Conservation (phyloP, 2,329 filamentous ascomycete genomes). For the Pseudogymnoascus sp. region DNA sequence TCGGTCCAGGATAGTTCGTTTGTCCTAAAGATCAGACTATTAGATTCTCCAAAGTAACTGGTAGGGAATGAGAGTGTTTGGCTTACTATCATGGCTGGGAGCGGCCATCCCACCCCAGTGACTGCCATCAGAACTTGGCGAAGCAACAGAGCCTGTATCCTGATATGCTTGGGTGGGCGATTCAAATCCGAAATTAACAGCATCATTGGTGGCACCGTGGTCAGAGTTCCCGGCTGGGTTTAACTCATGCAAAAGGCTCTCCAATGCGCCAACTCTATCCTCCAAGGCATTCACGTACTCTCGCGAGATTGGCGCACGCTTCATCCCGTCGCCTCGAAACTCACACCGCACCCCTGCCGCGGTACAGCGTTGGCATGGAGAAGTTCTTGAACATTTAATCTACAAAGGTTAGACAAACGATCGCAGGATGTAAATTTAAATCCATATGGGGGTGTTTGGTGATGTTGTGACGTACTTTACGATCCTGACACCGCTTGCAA, state of each 20-base stretch:
- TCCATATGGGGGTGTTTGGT: background rate
- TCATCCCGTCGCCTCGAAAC: constrained; percentile 14
- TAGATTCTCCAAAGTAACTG: background rate
- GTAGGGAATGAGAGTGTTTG: background rate
- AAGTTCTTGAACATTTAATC: constrained; percentile 16
- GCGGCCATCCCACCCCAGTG: background rate
- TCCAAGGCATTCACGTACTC: constrained; percentile 15
- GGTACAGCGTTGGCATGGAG: constrained; percentile 13
- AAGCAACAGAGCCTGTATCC: background rate
- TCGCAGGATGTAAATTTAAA: background rate
- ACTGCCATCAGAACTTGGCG: background rate
- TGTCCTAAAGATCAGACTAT: background rate
- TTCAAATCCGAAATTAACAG: background rate
- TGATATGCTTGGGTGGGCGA: background rate
- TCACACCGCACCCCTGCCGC: constrained; percentile 14
- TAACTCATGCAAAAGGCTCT: constrained; percentile 10
- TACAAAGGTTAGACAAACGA: background rate
- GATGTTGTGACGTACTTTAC: constrained; percentile 11
- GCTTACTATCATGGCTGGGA: background rate
- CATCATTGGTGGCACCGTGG: background rate
- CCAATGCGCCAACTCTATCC: constrained; percentile 11
- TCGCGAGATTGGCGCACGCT: constrained; percentile 14
- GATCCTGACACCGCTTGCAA: constrained; percentile 16
- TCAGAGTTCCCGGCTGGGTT: constrained; percentile 3
- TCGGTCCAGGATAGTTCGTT: background rate